Evolutionary conservation across 306 rosid species (phyloP), one percentile per base, ranked within the genome.

Genomic region (Casuarina equisetifolia): DNA sequence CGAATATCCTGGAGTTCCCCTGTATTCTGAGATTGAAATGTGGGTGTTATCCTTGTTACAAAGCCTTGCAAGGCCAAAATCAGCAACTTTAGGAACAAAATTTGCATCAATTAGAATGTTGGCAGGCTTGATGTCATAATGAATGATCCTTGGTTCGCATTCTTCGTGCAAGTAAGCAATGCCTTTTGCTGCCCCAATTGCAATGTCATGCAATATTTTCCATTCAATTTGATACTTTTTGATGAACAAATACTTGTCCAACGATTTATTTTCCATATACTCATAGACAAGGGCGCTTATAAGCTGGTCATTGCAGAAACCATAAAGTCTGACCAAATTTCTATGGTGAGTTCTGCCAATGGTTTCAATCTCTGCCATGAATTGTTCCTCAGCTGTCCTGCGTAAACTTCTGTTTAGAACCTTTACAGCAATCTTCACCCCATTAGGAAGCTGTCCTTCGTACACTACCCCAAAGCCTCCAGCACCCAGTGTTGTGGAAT

Each of bases 1-100:
- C 1, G 80, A 50, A 19, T 77, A 77, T 13, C 80, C 80, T 2
- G 74, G 55, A 2, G 80, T 77, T 11, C 80, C 80, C 20, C 80
- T 68, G 6, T 39, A 48, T 8, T 43, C 67, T 6, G 71, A 35
- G 25, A 76, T 3, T 8, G 16, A 46, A 50, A 50, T 3, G 12
- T 70, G 42, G 10, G 13, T 48, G 40, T 13, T 48, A 20, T 48
- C 75, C 38, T 9, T 35, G 39, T 50, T 8, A 17, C 58, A 51
- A 72, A 51, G 75, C 63, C 52, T 72, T 35, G 75, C 63, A 5
- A 72, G 45, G 48, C 75, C 75, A 36, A 72, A 51, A 72, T 72
- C 75, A 13, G 75, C 75, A 52, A 72, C 75, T 39, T 72, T 72
- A 7, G 62, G 62, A 19, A 17, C 0, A 2, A 3, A 35, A 13